phyloP scores from a whole-genome alignment of 2,329 filamentous ascomycete species.

The Aspergillus hiratsukae region DNA sequence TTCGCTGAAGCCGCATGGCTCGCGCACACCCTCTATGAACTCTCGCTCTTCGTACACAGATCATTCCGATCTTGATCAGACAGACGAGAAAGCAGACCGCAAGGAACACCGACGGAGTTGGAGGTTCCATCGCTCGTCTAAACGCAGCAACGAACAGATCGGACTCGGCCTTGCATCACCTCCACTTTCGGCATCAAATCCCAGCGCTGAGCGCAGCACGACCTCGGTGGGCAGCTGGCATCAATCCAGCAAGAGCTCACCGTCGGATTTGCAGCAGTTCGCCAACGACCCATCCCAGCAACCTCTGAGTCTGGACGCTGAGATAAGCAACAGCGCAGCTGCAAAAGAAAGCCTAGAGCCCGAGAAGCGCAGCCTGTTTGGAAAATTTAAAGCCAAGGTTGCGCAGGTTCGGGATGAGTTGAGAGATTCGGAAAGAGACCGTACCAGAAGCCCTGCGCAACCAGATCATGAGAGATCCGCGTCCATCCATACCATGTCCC shows the following conservation, averaged over 20 bases:
- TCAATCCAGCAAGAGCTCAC: slow-evolving; percentile 43
- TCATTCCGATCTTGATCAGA: slow-evolving; percentile 71
- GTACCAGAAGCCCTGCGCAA: slow-evolving; percentile 48
- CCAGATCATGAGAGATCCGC: slow-evolving; percentile 31
- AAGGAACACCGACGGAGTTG: slow-evolving; percentile 69
- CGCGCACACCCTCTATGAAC: slow-evolving; percentile 71
- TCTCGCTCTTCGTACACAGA: slow-evolving; percentile 70
- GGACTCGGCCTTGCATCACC: slow-evolving; percentile 40
- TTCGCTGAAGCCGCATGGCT: slow-evolving; percentile 62
- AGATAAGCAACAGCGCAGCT: slow-evolving; percentile 29
- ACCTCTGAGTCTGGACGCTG: slow-evolving; percentile 35
- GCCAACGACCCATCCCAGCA: slow-evolving; percentile 32
- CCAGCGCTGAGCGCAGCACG: slow-evolving; percentile 61
- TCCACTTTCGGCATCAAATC: slow-evolving; percentile 58
- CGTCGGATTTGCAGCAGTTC: slow-evolving; percentile 40
- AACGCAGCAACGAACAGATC: slow-evolving; percentile 54
- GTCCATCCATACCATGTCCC: slow-evolving; percentile 34
- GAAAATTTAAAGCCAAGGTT: slow-evolving; percentile 62
- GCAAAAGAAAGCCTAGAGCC: slow-evolving; percentile 31
- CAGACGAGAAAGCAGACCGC: slow-evolving; percentile 60
- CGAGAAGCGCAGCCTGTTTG: slow-evolving; percentile 58
- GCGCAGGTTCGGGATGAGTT: slow-evolving; percentile 51
- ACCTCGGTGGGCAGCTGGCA: slow-evolving; percentile 63
- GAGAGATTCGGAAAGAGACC: slow-evolving; percentile 50
- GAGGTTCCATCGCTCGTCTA: slow-evolving; percentile 57